Base-by-base conservation (phyloP, 371 early-diverging fungal genomes). In the Basidiobolus meristosporus region DNA sequence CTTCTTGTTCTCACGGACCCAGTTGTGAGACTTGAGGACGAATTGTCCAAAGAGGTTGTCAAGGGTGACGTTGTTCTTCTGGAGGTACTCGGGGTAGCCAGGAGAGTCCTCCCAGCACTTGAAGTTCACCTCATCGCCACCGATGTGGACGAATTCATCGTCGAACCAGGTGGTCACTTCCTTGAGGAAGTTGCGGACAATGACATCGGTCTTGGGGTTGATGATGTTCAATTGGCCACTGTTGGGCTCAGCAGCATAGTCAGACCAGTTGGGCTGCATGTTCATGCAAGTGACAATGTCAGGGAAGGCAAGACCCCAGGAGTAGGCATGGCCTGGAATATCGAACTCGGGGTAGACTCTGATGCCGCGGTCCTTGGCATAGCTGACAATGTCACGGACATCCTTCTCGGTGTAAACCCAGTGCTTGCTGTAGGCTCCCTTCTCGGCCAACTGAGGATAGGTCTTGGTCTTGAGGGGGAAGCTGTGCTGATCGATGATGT, bases 271-370 rank as follows among this genome's bases (percentile, higher is more conserved):
- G 5, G 66, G 67, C 31, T 59, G 54, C 30, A 36, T 38, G 47
- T 68, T 53, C 31, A 47, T 14, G 41, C 68, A 67, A 21, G 51
- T 49, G 36, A 53, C 54, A 20, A 68, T 44, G 29, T 67, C 56
- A 1, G 68, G 68, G 23, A 45, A 32, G 22, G 52, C 46, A 36
- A 21, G 36, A n/a, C 56, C 45, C 7, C 60, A 52, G n/a, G 60
- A 44, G 32, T 57, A 46, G 10, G 79, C 73, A 53, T 84, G 85
- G 0, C 79, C 83, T 23, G 86, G 84, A 54, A 81, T 69, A 35
- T 83, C 84, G 17, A 82, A 61, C 52, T 85, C 86, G 15, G 82
- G 71, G 7, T 81, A 57, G 17, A 83, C 65, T 34, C 86, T 71
- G 23, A 85, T 65, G 35, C 82, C 86, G 28, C 77, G 78, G 6